These are phyloP conservation scores for Aspergillus tanneri DNA, from an alignment of 2,329 filamentous ascomycete genomes.

Conservation along the genomic window DNA sequence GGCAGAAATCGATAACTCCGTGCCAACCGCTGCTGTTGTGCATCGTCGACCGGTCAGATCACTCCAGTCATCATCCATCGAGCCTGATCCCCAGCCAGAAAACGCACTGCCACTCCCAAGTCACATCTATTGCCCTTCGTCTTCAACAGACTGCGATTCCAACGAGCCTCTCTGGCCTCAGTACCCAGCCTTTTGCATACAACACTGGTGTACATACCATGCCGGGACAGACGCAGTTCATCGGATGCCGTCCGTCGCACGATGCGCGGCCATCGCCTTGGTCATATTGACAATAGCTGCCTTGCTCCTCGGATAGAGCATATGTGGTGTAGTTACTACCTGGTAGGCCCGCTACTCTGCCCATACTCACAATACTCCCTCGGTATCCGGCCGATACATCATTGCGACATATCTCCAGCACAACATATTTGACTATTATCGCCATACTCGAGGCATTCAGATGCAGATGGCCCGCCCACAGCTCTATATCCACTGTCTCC, in stretches of 20 bases:
- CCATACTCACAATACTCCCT: constrained; percentile 54
- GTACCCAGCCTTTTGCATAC: constrained; percentile 51
- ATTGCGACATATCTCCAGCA: constrained; percentile 61
- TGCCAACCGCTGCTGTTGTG: constrained; percentile 43
- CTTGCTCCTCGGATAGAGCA: constrained; percentile 56
- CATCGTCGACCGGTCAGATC: constrained; percentile 51
- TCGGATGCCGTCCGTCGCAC: constrained; percentile 52
- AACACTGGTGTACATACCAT: constrained; percentile 60
- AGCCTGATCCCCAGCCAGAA: constrained; percentile 53
- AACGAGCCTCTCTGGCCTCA: constrained; percentile 50
- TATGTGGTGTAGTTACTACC: constrained; percentile 55
- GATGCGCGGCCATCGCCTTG: constrained; percentile 56
- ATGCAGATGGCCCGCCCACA: constrained; percentile 58
- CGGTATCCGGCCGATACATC: constrained; percentile 38
- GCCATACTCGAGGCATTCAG: constrained; percentile 67
- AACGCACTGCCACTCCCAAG: constrained; percentile 51
- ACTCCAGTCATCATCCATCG: constrained; percentile 56
- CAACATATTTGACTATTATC: constrained; percentile 60
- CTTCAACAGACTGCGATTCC: constrained; percentile 52
- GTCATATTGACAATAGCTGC: constrained; percentile 58
- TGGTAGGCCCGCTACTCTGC: constrained; percentile 54
- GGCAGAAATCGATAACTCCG: constrained; percentile 41
- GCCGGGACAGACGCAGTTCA: constrained; percentile 58
- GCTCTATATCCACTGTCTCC: constrained; percentile 58
- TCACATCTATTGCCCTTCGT: constrained; percentile 58